Evolutionary conservation across 148 eudicot genomes (phyloP).

Genomic region (Vaccinium vitisidaea): DNA sequence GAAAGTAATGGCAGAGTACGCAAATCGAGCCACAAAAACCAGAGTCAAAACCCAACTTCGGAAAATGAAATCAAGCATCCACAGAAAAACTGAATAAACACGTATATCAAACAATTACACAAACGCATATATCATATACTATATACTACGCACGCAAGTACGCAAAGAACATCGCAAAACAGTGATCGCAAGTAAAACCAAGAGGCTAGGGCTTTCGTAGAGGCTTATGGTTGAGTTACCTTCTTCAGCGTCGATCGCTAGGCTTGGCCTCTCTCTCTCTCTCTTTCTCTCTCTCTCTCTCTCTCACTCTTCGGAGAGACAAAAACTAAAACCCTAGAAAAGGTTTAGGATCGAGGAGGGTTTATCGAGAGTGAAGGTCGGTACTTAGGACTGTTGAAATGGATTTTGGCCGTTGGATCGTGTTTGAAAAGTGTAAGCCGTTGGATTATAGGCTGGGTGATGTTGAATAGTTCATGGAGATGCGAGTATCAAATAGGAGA

Average conservation of each 20-base stretch:
- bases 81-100: neutral
- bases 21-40: neutral
- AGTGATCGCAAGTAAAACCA: neutral
- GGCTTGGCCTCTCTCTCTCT: neutral
- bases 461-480: neutral
- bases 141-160: too few relatives aligned
- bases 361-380: neutral
- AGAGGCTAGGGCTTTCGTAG: neutral
- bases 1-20: neutral
- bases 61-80: neutral
- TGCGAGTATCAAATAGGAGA: neutral
- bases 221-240: neutral
- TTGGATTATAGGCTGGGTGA: neutral
- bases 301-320: neutral
- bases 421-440: neutral
- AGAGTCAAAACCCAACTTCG: neutral
- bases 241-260: neutral
- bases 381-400: neutral
- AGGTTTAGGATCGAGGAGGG: neutral
- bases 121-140: neutral
- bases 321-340: constrained; percentile 13
- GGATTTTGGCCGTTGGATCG: constrained; percentile 5
- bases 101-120: neutral
- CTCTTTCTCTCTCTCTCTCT: neutral
- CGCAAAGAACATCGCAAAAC: too few relatives aligned